Base-by-base conservation (phyloP, 2,329 filamentous ascomycete species). In the Drechslerella coelobrocha region DNA sequence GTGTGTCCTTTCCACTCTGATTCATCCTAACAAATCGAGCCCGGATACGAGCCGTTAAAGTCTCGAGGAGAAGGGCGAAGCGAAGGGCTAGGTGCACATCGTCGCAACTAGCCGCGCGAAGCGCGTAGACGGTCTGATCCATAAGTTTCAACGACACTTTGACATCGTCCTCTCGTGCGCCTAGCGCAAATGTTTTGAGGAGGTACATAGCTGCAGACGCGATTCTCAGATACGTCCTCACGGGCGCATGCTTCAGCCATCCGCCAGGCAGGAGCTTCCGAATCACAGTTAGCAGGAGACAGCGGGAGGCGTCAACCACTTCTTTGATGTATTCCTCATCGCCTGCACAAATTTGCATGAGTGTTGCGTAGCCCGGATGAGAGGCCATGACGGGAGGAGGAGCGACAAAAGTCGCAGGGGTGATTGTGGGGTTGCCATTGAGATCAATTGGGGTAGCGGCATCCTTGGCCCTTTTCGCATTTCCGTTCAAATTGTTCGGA, bases 191-290 rank as follows among this genome's bases (percentile, higher is more conserved):
- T 0, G 90, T 93, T 80, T 89, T 94, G 53, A 94, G 84, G 17
- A 94, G 79, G 76, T 94, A 92, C 85, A 93, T 92, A 72, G 89
- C 89, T 2, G 90, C 90, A 65, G 88, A 90, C 73, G 93, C 91
- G 77, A 94, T 93, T 62, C 90, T 86, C 80, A 94, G 92, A 78
- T 93, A 93, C 0, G 90, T 93, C 50, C 90, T 84, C 2, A 94
- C 90, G 0, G 90, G 90, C 0, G 89, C 89, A 76, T 93, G 90
- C 77, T 91, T 90, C 47, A 94, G 85, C 75, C 90, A 92, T 39
- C 88, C 88, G 5, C 85, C 85, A 0, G 89, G 89, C 2, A 90
- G 82, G 17, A 94, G 82, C 1, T 89, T 89, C 21, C 93, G 86
- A 6, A 92, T 89, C 0, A 94, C 90, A 0, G 88, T 88, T 53